Base-by-base conservation (phyloP, 306 rosid species). In the Cucurbita maxima region DNA sequence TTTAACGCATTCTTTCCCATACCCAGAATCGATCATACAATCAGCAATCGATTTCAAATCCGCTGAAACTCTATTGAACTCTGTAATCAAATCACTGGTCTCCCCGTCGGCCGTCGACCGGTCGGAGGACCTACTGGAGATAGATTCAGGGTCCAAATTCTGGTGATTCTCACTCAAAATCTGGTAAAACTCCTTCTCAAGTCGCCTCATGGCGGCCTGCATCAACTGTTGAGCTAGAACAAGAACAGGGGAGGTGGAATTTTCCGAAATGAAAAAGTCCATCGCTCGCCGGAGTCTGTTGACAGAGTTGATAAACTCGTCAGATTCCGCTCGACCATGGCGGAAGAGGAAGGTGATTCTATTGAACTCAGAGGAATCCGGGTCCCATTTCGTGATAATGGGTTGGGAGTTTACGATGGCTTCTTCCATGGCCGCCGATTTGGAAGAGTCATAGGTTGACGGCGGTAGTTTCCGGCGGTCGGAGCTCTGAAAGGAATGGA, bases 21-120 rank as follows among this genome's bases (percentile, higher is more conserved):
- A 87, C 41, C 91, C 91, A 52, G 80, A 77, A 18, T 68, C 61
- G 47, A 84, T 84, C 91, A 87, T 87, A 52, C 87, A 87, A 20
- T 87, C 84, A 0, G 91, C 87, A 59, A 84, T 84, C 41, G 88
- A 80, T 81, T 82, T 81, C 54, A 84, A 63, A 25, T 84, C 53
- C 1, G 71, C 57, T 1, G 83, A 78, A 55, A 55, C 74, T 53
- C 81, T 82, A 58, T 76, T 85, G 16, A 61, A 72, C 68, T 71
- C 83, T 0, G 75, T 16, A 34, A 62, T 16, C 3, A 80, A 72
- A 69, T 80, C 82, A 6, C 19, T 52, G n/a, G 69, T 79, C 45
- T 86, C 79, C 8, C 77, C 41, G 22, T 14, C 50, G 22, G 1
- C 68, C 50, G 59, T 47, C 3, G 88, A 80, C 45, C 80, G 48